Evolutionary conservation across 75 land plant genomes (phyloP), one percentile per base, ranked within the genome.

Genomic region (Pinus albicaulis): DNA sequence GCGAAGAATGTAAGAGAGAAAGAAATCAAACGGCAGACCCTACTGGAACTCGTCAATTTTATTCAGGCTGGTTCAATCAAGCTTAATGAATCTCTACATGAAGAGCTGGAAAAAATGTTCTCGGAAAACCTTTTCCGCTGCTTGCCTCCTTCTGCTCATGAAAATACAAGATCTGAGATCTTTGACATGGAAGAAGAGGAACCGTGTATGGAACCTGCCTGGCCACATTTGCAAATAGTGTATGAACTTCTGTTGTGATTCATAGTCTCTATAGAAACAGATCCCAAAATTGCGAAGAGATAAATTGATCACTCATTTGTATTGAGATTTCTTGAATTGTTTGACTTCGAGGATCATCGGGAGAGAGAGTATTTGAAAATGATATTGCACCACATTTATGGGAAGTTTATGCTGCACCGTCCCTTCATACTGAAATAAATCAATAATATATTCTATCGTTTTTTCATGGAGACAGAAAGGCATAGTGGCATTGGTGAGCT

Each of bases 321-420:
- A 20, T 63, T 85, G 36, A 79, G 72, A 57, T 52, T 88, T 56
- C 62, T 88, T 26, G 84, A 86, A 19, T 77, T 88, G 28, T 88
- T 88, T 76, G 91, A 89, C 56, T 86, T 89, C 0, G 91, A 89
- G 68, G 91, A 89, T 71, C 91, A 79, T 13, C 64, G 91, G 58
- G 91, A 89, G 76, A 81, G 91, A 74, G 91, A 89, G 15, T 84
- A 82, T 65, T 75, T 89, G 74, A 89, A 89, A 63, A 88, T 90
- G 2, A 79, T 89, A 60, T 56, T 89, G 26, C 91, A 89, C 70
- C 74, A 90, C 74, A 80, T 89, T 59, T 89, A 89, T 73, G 91
- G 91, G 34, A 89, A 89, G 76, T 89, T 89, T 76, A 89, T 89
- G 91, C 86, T 83, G 60, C 91, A 89, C 76, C 69, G 91, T 12